These are phyloP conservation scores for Drechslerella stenobrocha DNA, from an alignment of 2,329 filamentous ascomycete genomes.

Conservation along the genomic window DNA sequence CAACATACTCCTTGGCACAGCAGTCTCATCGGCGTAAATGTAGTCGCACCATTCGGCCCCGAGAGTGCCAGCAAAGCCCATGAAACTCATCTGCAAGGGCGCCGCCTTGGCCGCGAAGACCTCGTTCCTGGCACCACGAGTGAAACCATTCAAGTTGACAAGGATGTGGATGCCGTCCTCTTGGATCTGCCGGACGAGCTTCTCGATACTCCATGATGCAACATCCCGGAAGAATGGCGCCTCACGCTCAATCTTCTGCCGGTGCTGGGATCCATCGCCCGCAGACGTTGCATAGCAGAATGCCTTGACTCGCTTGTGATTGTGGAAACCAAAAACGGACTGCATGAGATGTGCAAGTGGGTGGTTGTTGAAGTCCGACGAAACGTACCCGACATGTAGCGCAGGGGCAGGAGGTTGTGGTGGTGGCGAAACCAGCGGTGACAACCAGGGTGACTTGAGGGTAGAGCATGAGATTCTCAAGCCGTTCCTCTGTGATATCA, in stretches of 20 bases:
- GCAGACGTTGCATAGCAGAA: slow-evolving; percentile 95
- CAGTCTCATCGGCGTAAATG: slow-evolving; percentile 83
- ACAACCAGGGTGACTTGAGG: slow-evolving; percentile 82
- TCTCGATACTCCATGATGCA: slow-evolving; percentile 81
- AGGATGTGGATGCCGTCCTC: slow-evolving; percentile 89
- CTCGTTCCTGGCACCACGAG: slow-evolving; percentile 92
- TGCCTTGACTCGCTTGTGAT: slow-evolving; percentile 72
- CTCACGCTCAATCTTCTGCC: slow-evolving; percentile 88
- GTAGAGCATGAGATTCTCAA: slow-evolving; percentile 90
- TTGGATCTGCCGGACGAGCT: slow-evolving; percentile 81
- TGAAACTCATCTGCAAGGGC: slow-evolving; percentile 98
- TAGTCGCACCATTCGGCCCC: slow-evolving; percentile 99
- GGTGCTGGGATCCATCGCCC: slow-evolving; percentile 85
- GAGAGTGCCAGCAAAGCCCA: slow-evolving; percentile 95
- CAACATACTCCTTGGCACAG: slow-evolving; percentile 79
- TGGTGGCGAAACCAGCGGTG: slow-evolving; percentile 77
- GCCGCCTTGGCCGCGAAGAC: slow-evolving; percentile 93
- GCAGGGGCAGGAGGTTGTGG: slow-evolving; percentile 78
- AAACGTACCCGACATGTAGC: slow-evolving; percentile 93
- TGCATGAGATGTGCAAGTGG: slow-evolving; percentile 97
- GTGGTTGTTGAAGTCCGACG: slow-evolving; percentile 98
- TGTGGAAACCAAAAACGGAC: slow-evolving; percentile 92
- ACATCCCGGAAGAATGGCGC: slow-evolving; percentile 89
- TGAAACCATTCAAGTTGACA: slow-evolving; percentile 98
- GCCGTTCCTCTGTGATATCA: slow-evolving; percentile 93